Percentiles rank a stretch among this genome's conserved stretches.
Conservation (phyloP, 179 eudicot genomes). For the Beta lomatogona region DNA sequence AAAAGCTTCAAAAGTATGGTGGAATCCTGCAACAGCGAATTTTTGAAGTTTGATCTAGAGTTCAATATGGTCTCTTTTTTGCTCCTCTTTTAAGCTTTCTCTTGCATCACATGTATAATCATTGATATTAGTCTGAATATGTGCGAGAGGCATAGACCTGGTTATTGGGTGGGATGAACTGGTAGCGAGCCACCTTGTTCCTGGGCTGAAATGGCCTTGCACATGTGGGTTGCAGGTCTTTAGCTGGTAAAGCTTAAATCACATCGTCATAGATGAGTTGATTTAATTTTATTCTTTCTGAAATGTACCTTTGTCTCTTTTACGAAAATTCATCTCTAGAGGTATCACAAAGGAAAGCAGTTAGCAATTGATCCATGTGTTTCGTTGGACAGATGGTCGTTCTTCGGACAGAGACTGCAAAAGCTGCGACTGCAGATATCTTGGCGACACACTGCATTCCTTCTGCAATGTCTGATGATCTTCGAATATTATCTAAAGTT, state of each 20-base stretch:
- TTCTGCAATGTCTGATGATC: constrained; percentile 85
- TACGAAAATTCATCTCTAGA: neutral
- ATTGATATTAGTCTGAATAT: neutral
- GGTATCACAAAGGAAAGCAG: neutral
- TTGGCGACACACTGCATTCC: constrained; percentile 78
- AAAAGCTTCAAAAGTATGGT: constrained; percentile 85
- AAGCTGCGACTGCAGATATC: constrained; percentile 78
- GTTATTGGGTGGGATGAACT: too few species aligned
- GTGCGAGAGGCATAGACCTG: neutral
- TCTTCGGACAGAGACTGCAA: constrained; percentile 65
- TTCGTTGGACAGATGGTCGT: constrained; percentile 57
- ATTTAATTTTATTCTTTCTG: too few species aligned
- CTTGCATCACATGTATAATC: neutral
- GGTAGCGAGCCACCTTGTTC: too few species aligned
- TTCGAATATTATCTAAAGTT: constrained; percentile 29
- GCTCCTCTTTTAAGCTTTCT: neutral
- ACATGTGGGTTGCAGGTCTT: too few species aligned
- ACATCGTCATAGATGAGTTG: too few species aligned
- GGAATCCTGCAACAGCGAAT: constrained; percentile 74
- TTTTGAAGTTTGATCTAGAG: constrained; percentile 77
- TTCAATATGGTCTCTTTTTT: constrained; percentile 60
- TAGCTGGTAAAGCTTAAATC: too few species aligned
- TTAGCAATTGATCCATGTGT: neutral
- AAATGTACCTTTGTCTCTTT: too few species aligned
- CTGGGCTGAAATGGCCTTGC: too few species aligned